Conservation (phyloP, 177 flowering plant species). For the Vitis hybrid region DNA sequence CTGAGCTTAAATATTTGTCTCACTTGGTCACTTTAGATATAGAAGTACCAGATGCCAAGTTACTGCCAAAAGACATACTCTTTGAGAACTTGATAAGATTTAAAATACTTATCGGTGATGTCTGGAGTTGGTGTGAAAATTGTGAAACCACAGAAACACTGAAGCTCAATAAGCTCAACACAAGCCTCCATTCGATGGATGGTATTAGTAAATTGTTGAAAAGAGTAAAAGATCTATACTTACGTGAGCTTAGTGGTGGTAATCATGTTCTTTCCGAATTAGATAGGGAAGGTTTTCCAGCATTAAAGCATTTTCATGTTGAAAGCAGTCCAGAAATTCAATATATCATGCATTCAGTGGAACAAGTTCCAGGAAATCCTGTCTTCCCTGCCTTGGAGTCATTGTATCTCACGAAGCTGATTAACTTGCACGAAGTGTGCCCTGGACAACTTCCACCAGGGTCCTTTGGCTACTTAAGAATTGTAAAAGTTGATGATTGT, state of each 20-base stretch:
- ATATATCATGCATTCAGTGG: background rate
- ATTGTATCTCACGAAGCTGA: background rate
- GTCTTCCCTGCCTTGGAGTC: conserved; percentile 11
- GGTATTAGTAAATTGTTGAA: background rate
- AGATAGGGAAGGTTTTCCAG: conserved; percentile 7
- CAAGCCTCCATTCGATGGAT: background rate
- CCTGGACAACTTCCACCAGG: background rate
- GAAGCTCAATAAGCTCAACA: conserved; percentile 9
- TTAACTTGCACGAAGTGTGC: conserved; percentile 4
- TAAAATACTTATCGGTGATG: conserved; percentile 12
- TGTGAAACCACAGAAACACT: background rate
- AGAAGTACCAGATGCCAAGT: background rate
- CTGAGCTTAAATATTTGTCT: conserved; percentile 6
- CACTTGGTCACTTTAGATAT: background rate
- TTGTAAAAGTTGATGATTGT: background rate
- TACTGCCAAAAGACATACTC: conserved; percentile 2
- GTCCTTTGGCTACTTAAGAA: too few relatives aligned
- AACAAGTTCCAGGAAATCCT: background rate
- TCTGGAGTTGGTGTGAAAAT: background rate
- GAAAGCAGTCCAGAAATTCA: background rate
- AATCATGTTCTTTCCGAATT: background rate
- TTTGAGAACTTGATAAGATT: conserved; percentile 8
- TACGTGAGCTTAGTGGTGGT: background rate
- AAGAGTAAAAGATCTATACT: conserved; percentile 5
- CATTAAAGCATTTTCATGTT: conserved; percentile 11